A percentile compares a stretch with the other conserved stretches of the same genome.
phyloP scores from a whole-genome alignment of 352 stramenopile genomes.

The Lagenidium sp. region DNA sequence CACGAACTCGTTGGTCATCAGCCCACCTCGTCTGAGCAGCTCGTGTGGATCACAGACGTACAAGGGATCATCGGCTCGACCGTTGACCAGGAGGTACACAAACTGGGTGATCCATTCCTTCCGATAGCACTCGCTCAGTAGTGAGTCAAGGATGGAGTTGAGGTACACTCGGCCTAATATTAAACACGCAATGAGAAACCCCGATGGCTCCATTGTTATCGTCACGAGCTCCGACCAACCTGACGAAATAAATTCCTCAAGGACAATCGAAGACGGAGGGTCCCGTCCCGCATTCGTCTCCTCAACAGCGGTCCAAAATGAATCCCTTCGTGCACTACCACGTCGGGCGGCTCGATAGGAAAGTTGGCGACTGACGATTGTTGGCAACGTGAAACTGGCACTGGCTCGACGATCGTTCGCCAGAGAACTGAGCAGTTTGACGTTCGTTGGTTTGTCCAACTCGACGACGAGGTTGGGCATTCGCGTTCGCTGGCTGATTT shows the following conservation, averaged over 20 bases:
- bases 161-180: conserved; percentile 59
- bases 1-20: too few species aligned
- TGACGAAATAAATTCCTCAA: conserved; percentile 68
- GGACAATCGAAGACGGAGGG: conserved; percentile 37
- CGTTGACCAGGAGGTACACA: conserved; percentile 54
- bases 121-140: conserved; percentile 74
- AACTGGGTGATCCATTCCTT: conserved; percentile 70
- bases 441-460: conserved; percentile 61
- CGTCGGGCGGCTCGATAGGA: conserved; percentile 34
- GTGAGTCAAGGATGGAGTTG: conserved; percentile 58
- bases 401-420: conserved; percentile 37
- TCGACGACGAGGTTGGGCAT: conserved; percentile 74
- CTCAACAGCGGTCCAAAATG: conserved; percentile 25
- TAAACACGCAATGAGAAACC: too few species aligned
- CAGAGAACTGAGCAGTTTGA: conserved; percentile 68
- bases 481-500: conserved; percentile 53
- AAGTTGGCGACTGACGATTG: conserved; percentile 24
- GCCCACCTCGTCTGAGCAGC: too few species aligned
- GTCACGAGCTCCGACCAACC: too few species aligned
- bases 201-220: too few species aligned
- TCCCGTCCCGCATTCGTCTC: too few species aligned
- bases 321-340: conserved; percentile 32
- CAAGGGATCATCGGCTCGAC: conserved; percentile 41
- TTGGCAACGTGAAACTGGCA: conserved; percentile 27
- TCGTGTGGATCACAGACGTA: too few species aligned